A percentile compares a stretch with the other conserved stretches of the same genome.
phyloP scores from a whole-genome alignment of 345 rosid species.

The Gossypium rotundifolium region DNA sequence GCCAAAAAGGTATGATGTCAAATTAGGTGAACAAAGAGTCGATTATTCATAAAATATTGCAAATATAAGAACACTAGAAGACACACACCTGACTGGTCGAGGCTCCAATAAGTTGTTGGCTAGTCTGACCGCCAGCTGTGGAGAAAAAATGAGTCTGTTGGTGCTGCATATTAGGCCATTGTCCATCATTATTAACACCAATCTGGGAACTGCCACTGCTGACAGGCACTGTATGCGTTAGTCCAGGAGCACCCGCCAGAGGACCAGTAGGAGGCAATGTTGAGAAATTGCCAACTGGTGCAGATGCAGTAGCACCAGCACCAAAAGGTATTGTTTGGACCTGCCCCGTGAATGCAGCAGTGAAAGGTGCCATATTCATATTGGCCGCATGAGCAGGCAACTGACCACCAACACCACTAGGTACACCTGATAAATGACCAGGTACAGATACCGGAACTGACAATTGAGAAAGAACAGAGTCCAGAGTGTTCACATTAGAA shows the following conservation, averaged over 20 bases:
- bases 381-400: conserved; percentile 24
- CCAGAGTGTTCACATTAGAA: conserved; percentile 49
- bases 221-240: conserved; percentile 21
- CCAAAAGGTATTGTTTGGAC: conserved; percentile 16
- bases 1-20: conserved; percentile 19
- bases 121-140: conserved; percentile 32
- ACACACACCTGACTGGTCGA: conserved; percentile 51
- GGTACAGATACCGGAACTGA: conserved; percentile 44
- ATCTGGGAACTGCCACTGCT: conserved; percentile 20
- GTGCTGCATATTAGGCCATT: conserved; percentile 39
- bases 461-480: conserved; percentile 73
- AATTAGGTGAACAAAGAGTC: conserved; percentile 10
- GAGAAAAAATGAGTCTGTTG: conserved; percentile 47
- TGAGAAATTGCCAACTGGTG: conserved; percentile 25
- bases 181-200: conserved; percentile 21
- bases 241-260: conserved; percentile 26
- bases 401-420: conserved; percentile 27
- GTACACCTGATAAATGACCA: conserved; percentile 35
- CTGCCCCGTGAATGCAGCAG: conserved; percentile 24
- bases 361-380: conserved; percentile 20
- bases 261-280: conserved; percentile 29
- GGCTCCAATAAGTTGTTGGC: conserved; percentile 34
- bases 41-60: background rate
- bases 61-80: conserved; percentile 6
- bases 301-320: conserved; percentile 23